These are phyloP conservation scores for Nemania diffusa DNA, from an alignment of 2,329 filamentous ascomycete species.

Conservation along the genomic window DNA sequence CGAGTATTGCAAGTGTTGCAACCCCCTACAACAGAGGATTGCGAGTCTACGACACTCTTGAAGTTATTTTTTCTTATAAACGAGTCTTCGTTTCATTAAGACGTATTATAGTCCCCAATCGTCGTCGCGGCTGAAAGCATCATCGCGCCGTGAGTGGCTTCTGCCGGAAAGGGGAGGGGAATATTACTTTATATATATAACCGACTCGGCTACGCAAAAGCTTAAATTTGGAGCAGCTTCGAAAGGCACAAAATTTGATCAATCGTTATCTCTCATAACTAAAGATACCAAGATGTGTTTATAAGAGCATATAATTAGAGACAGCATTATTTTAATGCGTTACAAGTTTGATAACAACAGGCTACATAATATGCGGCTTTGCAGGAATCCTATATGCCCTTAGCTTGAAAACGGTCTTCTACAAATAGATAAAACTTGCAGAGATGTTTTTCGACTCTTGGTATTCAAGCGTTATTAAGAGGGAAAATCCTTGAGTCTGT, in stretches of 20 bases:
- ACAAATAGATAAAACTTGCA: no score
- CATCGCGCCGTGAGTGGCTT: background rate
- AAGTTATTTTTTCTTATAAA: background rate
- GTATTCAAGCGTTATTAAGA: no score
- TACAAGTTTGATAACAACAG: no score
- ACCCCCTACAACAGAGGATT: background rate
- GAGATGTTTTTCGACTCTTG: no score
- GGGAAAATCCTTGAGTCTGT: no score
- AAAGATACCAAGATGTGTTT: background rate
- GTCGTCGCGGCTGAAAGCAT: constrained; percentile 20
- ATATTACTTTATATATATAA: constrained; percentile 20
- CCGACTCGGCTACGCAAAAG: constrained; percentile 18
- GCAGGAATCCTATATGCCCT: no score
- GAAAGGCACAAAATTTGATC: background rate
- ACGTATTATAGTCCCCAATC: background rate
- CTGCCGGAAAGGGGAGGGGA: constrained; percentile 18
- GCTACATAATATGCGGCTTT: no score
- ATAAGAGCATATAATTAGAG: background rate
- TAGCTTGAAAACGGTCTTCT: no score
- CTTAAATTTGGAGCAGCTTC: background rate
- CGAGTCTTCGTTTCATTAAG: background rate
- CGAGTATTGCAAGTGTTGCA: background rate
- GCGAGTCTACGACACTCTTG: no score
- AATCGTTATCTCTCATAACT: background rate
- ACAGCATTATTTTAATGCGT: no score